These are phyloP conservation scores for Echinochloa phyllopogon DNA, from an alignment of 176 grass and related monocot species.

Conservation along the genomic window DNA sequence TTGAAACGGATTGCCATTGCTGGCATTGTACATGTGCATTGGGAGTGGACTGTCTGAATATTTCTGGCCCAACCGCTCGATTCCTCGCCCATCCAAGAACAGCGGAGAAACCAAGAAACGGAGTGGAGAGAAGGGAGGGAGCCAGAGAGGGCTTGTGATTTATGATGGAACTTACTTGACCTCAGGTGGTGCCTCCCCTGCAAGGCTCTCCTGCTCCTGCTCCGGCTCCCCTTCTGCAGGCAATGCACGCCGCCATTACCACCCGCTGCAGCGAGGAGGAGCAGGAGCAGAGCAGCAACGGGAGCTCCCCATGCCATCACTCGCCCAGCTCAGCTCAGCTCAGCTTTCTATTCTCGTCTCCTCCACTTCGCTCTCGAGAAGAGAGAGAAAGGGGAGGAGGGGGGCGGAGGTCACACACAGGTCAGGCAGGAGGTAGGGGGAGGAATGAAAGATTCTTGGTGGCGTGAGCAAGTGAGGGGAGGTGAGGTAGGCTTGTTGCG, in stretches of 20 bases:
- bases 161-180: slow-evolving; percentile 58
- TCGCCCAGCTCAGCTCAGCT: not conserved
- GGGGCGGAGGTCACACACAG: too few relatives aligned
- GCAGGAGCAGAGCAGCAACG: slow-evolving; percentile 38
- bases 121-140: too few relatives aligned
- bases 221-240: slow-evolving; percentile 8
- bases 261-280: not conserved
- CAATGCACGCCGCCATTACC: slow-evolving; percentile 42
- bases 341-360: not conserved
- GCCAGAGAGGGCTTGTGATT: not conserved
- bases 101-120: not conserved
- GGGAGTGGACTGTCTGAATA: not conserved
- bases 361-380: slow-evolving; percentile 7
- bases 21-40: not conserved
- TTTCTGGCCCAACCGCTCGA: not conserved
- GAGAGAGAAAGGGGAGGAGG: not conserved
- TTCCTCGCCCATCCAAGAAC: slow-evolving; percentile 7
- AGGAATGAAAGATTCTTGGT: slow-evolving; percentile 58
- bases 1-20: not conserved
- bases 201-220: slow-evolving; percentile 26
- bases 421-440: too few relatives aligned
- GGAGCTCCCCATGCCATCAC: slow-evolving; percentile 46
- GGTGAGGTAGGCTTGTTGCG: slow-evolving; percentile 51
- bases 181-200: slow-evolving; percentile 43
- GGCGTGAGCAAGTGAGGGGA: slow-evolving; percentile 30